A percentile compares a stretch with the other conserved stretches of the same genome.
Evolutionary conservation across 257 asterid genomes (phyloP).

Genomic region (Buddleja alternifolia): DNA sequence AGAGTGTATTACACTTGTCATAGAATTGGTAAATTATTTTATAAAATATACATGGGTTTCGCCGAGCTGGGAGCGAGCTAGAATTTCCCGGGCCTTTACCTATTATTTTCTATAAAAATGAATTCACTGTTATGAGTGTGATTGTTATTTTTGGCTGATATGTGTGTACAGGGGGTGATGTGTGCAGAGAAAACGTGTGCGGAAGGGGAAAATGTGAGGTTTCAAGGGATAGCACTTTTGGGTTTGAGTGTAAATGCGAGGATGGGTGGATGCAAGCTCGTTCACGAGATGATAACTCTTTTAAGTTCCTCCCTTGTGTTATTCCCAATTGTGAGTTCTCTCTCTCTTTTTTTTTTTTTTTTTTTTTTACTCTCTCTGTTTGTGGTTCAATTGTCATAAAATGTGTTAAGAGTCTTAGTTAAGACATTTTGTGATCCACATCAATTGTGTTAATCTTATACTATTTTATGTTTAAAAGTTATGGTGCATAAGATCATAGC

Average conservation of each 20-base stretch:
- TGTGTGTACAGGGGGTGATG: conserved; percentile 31
- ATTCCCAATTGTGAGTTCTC: conserved; percentile 65
- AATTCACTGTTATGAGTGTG: too few relatives aligned
- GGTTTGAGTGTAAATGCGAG: conserved; percentile 65
- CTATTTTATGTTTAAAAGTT: neutral
- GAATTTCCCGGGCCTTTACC: too few relatives aligned
- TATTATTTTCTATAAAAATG: too few relatives aligned
- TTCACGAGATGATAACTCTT: conserved; percentile 30
- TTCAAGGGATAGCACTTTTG: conserved; percentile 42
- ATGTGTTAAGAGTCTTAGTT: neutral
- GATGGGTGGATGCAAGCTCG: conserved; percentile 75
- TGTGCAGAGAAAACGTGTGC: conserved; percentile 51
- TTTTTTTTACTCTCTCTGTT: neutral
- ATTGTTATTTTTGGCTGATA: neutral
- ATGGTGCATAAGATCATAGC: neutral
- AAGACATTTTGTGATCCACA: neutral
- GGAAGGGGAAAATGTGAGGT: conserved; percentile 63
- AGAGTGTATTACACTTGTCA: too few relatives aligned
- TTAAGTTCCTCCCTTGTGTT: conserved; percentile 66
- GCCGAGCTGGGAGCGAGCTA: too few relatives aligned
- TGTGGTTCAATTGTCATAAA: neutral
- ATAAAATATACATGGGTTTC: too few relatives aligned
- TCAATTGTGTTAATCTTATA: neutral
- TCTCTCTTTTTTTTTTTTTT: neutral
- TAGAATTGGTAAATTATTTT: too few relatives aligned